Conservation (phyloP, 345 rosid species). For the Citrus cavaleriei region DNA sequence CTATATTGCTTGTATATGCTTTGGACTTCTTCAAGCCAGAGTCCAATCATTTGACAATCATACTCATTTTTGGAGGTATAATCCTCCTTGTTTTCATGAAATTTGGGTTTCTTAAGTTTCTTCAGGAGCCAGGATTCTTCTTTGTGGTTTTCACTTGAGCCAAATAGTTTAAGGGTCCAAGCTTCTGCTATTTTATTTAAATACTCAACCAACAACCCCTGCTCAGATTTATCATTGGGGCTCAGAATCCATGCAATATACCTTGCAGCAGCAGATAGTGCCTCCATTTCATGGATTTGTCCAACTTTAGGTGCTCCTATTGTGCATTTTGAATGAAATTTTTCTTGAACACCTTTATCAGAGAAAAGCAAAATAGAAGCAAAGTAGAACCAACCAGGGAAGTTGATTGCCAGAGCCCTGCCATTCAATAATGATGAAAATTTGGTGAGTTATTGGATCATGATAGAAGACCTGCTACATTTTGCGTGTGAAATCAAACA, state of each 20-base stretch:
- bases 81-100: conserved; percentile 14
- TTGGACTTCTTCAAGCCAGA: conserved; percentile 52
- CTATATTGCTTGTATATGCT: conserved; percentile 19
- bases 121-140: conserved; percentile 25
- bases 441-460: neutral
- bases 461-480: neutral
- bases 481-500: neutral
- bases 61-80: conserved; percentile 16
- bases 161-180: conserved; percentile 35
- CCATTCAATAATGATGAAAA: conserved; percentile 15
- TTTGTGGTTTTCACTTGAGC: conserved; percentile 20
- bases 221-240: conserved; percentile 44
- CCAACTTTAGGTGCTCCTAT: conserved; percentile 10
- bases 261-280: conserved; percentile 40
- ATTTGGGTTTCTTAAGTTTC: conserved; percentile 42
- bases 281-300: conserved; percentile 24
- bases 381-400: conserved; percentile 81
- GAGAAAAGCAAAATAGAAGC: conserved; percentile 59
- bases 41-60: conserved; percentile 28
- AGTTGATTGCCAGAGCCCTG: conserved; percentile 79
- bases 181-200: conserved; percentile 47
- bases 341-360: conserved; percentile 22
- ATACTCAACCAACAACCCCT: conserved; percentile 39
- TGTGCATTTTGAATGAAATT: conserved; percentile 15
- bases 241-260: conserved; percentile 72